A percentile compares a stretch with the other conserved stretches of the same genome.
Conservation (phyloP, 2,329 filamentous ascomycete genomes). For the Beauveria asiatica region DNA sequence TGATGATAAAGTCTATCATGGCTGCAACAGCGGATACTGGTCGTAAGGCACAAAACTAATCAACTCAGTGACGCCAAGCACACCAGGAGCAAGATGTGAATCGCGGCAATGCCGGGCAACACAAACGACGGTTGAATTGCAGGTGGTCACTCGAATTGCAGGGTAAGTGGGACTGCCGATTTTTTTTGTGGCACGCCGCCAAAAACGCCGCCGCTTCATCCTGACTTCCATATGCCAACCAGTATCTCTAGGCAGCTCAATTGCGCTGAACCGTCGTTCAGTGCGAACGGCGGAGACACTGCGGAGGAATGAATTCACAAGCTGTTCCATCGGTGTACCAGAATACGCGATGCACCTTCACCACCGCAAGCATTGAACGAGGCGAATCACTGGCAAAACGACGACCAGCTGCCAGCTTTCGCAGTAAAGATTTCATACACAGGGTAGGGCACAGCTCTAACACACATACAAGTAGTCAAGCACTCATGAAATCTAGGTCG, state of each 20-base stretch:
- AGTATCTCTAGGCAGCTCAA: not conserved
- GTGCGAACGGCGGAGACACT: not conserved
- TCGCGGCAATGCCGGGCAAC: too few species aligned
- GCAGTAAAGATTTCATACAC: conserved; percentile 48
- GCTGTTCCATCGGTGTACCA: conserved; percentile 40
- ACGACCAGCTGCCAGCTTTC: not conserved
- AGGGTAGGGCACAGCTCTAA: not conserved
- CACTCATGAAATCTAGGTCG: conserved; percentile 37
- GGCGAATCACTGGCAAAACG: not conserved
- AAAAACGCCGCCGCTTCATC: not conserved
- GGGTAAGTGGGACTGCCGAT: conserved; percentile 8
- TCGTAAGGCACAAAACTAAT: too few species aligned
- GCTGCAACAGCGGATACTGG: not conserved
- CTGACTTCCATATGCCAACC: not conserved
- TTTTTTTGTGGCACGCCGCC: not conserved
- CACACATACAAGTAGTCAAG: not conserved
- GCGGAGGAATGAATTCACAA: conserved; percentile 35
- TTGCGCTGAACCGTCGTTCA: not conserved
- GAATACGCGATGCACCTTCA: conserved; percentile 63
- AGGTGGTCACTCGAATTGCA: not conserved
- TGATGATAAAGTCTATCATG: conserved; percentile 70
- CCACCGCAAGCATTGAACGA: conserved; percentile 20
- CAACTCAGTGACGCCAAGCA: too few species aligned
- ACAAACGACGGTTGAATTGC: not conserved
- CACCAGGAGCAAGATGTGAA: not conserved